These are phyloP conservation scores for Magnolia kwangsiensis DNA, from an alignment of 164 flowering plant species.

Conservation along the genomic window DNA sequence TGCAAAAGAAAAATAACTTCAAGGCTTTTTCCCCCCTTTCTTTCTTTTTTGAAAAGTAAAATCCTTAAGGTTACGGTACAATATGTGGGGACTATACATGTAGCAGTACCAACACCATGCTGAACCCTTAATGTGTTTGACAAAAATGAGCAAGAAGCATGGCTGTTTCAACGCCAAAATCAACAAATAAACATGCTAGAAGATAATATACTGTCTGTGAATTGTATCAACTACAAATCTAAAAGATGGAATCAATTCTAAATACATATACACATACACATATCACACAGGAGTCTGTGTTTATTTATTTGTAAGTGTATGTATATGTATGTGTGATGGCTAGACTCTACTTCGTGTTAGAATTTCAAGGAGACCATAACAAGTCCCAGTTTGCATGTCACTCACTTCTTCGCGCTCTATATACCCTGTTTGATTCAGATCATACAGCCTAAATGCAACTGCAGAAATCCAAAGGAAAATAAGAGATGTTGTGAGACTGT, in stretches of 20 bases:
- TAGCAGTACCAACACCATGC: not conserved
- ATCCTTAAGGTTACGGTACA: not conserved
- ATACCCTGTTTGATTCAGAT: conserved; percentile 73
- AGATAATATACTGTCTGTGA: not conserved
- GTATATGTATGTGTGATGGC: not conserved
- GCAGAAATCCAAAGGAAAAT: conserved; percentile 27
- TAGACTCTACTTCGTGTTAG: not conserved
- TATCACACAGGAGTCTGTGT: no score
- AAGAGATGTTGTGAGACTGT: not conserved
- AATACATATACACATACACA: no score
- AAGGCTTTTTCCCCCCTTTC: no score
- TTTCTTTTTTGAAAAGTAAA: no score
- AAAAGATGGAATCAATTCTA: not conserved
- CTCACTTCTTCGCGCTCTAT: conserved; percentile 77
- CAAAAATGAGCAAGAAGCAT: not conserved
- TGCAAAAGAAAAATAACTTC: no score
- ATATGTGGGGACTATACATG: not conserved
- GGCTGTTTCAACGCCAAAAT: not conserved
- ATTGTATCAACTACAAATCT: not conserved
- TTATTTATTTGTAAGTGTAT: no score
- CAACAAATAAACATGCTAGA: not conserved
- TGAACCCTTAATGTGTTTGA: not conserved
- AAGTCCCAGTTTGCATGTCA: conserved; percentile 15
- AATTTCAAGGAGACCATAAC: not conserved
- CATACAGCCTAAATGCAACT: conserved; percentile 86